These are phyloP conservation scores for Castanopsis chinensis DNA, from an alignment of 306 rosid genomes.

Conservation along the genomic window DNA sequence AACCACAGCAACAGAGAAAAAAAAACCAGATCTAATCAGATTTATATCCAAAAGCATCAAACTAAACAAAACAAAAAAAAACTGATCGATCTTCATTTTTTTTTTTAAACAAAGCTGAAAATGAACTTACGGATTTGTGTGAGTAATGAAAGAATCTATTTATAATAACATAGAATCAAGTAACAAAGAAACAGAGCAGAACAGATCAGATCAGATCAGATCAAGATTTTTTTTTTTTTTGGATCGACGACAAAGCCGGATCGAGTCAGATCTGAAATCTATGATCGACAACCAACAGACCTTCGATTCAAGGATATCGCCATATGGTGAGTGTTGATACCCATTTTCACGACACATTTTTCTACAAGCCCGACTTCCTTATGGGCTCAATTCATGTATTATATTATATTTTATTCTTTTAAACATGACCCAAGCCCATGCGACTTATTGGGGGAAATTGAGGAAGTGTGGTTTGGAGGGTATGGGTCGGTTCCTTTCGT, in stretches of 20 bases:
- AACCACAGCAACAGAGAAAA: too few relatives aligned
- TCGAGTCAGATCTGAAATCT: constrained; percentile 66
- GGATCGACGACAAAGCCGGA: constrained; percentile 49
- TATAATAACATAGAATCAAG: constrained; percentile 62
- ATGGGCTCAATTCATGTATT: too few relatives aligned
- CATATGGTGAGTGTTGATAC: constrained; percentile 45
- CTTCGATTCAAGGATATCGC: constrained; percentile 84
- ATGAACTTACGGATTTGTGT: constrained; percentile 81
- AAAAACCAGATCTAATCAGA: constrained; percentile 1
- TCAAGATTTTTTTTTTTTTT: background rate
- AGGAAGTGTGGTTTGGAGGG: too few relatives aligned
- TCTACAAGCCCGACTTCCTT: too few relatives aligned
- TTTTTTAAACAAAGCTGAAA: constrained; percentile 60
- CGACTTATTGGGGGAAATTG: too few relatives aligned
- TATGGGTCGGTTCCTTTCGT: too few relatives aligned
- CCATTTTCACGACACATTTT: too few relatives aligned
- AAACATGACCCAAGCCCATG: too few relatives aligned
- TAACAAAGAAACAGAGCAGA: constrained; percentile 64
- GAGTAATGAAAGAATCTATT: constrained; percentile 52
- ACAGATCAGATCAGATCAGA: constrained; percentile 58
- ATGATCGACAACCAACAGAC: constrained; percentile 75
- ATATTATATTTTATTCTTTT: too few relatives aligned
- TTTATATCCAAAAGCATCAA: background rate
- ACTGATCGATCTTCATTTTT: constrained; percentile 94
- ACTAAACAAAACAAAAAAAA: background rate